Base-by-base conservation (phyloP, 805 yeast species). In the Candida takata region DNA sequence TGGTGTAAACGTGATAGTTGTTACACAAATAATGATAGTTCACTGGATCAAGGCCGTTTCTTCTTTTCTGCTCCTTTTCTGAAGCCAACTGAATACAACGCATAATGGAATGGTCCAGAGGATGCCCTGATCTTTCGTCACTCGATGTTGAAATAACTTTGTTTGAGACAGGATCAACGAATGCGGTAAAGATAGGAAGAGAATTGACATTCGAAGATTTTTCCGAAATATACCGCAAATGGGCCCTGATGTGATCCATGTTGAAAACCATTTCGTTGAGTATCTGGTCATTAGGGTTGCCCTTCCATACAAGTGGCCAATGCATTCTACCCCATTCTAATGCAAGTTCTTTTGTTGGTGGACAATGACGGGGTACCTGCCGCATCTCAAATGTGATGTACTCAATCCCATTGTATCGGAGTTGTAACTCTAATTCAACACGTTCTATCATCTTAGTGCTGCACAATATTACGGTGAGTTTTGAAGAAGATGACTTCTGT, bases 281-380 rank as follows among this genome's bases (percentile, higher is more conserved):
- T 23, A 71, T 72, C 49, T 83, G 92, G 40, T 78, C 76, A 46
- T 77, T 67, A 0, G 95, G 94, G 51, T 88, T 86, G 0, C 97
- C 97, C 47, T 87, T 79, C 97, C 97, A 92, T 27, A 85, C 69
- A 36, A 85, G 61, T 0, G 97, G 97, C 98, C 97, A 90, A 45
- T 70, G 72, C 13, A 61, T 45, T 4, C 57, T 37, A 3, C 87
- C 71, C 96, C 96, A 88, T 28, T 64, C 62, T 1, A 58, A 40
- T 16, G 81, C 70, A 12, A 75, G 56, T n/a, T 79, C 86, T 45
- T 79, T 83, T 4, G 85, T 76, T 5, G 70, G 65, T 0, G 97
- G 95, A n/a, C 72, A 69, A 37, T 65, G 66, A 18, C 49, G 49
- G 0, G 97, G 92, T 2, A 84, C 73, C 4, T 58, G 38, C 3